Evolutionary conservation across 192 early-diverging fungal species (phyloP), one percentile per base, ranked within the genome.

Genomic region (Mortierella hygrophila): DNA sequence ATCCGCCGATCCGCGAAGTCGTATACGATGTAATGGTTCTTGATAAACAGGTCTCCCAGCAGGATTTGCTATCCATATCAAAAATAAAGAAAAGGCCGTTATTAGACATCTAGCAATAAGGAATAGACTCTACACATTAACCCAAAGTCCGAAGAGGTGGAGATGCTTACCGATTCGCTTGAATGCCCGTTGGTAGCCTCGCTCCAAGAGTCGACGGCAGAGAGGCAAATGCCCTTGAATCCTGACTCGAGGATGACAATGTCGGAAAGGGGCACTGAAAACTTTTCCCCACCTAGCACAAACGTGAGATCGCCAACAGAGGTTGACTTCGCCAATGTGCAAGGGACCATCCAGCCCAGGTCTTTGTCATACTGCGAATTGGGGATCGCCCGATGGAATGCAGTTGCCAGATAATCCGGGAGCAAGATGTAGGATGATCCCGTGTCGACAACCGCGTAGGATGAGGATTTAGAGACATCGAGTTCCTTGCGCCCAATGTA

Each of bases 351-450:
- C 84, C 84, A 86, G 6, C 84, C 84, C 16, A 86, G 37, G 20
- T 75, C 68, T 7, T 41, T 71, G 42, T 86, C 79, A 29, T 77
- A 86, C 21, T 77, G 75, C 6, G 84, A 72, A 7, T 86, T 81
- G 37, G 84, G 84, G 41, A 86, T 86, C 0, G 71, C 68, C 35
- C 79, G 69, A 70, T 86, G 84, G 54, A 86, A 81, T 32, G 78
- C 84, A 46, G 72, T 77, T 3, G 84, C 84, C 32, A 86, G 65
- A 29, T 86, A 80, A 26, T 86, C 84, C 15, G 84, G 84, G 37
- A 86, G 77, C 16, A 92, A 75, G 23, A 93, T 92, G 47, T 91
- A 90, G 6, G 92, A 86, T 32, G 93, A 92, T 70, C 93, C 93
- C 0, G 93, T 93, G 70, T 93, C 93, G 41, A 93, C 90, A 23